Percentiles rank a stretch among this genome's conserved stretches.
phyloP scores from a whole-genome alignment of 1,284 basidiomycete species.

The Ceratobasidium sp. region DNA sequence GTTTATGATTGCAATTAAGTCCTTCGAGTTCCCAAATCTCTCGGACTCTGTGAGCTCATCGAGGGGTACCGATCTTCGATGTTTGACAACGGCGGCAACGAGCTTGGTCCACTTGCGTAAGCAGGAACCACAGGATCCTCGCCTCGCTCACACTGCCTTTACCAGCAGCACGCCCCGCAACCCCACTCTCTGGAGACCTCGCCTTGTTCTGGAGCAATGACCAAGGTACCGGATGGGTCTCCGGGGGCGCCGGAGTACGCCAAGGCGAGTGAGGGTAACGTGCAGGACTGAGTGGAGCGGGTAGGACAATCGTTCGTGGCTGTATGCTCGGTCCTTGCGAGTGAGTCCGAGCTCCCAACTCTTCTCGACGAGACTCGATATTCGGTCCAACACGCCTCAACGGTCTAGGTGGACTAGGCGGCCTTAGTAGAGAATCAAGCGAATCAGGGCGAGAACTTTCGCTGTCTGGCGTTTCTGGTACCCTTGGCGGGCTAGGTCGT shows the following conservation, averaged over 20 bases:
- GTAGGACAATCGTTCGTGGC: conserved; percentile 28
- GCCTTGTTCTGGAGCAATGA: neutral
- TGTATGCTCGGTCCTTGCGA: neutral
- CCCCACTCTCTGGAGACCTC: conserved; percentile 10
- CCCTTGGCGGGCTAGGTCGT: neutral
- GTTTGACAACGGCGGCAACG: conserved; percentile 15
- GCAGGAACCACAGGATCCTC: neutral
- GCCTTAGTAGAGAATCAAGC: neutral
- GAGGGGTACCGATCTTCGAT: conserved; percentile 27
- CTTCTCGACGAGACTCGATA: neutral
- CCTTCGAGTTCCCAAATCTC: neutral
- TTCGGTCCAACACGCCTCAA: neutral
- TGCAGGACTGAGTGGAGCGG: conserved; percentile 38
- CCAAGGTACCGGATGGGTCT: conserved; percentile 7
- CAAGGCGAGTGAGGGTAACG: conserved; percentile 27
- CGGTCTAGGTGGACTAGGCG: neutral
- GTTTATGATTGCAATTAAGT: neutral
- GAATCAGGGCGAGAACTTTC: neutral
- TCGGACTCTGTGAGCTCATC: neutral
- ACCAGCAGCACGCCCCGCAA: conserved; percentile 15
- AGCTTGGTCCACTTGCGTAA: neutral
- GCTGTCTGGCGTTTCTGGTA: neutral
- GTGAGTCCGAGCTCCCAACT: neutral
- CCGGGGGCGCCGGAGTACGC: neutral
- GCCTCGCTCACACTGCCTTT: neutral